Evolutionary conservation across 441 rosid genomes (phyloP).

Genomic region (Syzygium malaccense): DNA sequence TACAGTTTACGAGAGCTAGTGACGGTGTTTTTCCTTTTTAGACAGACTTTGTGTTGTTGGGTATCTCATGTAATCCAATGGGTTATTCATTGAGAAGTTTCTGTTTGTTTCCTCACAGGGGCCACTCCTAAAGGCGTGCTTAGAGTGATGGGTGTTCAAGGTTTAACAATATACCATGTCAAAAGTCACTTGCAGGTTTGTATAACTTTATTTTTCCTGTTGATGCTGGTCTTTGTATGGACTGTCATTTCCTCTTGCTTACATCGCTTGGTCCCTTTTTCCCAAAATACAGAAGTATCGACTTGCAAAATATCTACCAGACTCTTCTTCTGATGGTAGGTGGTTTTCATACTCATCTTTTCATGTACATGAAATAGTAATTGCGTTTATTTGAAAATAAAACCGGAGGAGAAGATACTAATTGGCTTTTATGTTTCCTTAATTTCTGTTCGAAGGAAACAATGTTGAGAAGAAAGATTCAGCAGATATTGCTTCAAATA

Average conservation of each 20-base stretch:
- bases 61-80: neutral
- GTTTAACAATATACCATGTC: constrained; percentile 20
- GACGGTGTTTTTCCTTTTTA: neutral
- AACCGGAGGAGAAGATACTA: neutral
- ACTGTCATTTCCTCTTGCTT: neutral
- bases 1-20: neutral
- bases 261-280: neutral
- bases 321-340: constrained; percentile 18
- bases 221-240: neutral
- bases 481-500: neutral
- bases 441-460: neutral
- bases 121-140: constrained; percentile 23
- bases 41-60: neutral
- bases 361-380: neutral
- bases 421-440: neutral
- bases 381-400: neutral
- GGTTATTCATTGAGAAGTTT: neutral
- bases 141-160: constrained; percentile 14
- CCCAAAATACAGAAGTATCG: constrained; percentile 14
- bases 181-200: constrained; percentile 21
- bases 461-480: neutral
- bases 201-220: neutral
- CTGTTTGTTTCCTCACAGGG: constrained; percentile 2
- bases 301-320: constrained; percentile 19
- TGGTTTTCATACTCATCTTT: neutral